phyloP scores from a whole-genome alignment of 116 monocot genomes.

The Phalaenopsis hybrid region DNA sequence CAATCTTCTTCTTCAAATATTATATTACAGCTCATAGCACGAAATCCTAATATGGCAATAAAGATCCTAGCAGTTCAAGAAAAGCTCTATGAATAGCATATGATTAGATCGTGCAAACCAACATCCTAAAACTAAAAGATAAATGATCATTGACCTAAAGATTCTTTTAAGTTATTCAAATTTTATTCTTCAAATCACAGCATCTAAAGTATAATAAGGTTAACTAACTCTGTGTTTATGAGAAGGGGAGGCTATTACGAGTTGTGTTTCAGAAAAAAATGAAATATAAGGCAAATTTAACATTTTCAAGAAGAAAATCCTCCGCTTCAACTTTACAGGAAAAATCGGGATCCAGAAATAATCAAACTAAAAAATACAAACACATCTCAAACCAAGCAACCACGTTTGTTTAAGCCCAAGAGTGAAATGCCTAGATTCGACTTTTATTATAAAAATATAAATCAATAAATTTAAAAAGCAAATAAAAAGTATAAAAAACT shows the following conservation, averaged over 20 bases:
- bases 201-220: not conserved
- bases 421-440: not conserved
- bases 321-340: not conserved
- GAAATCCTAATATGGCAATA: not conserved
- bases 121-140: not conserved
- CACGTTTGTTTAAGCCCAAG: not conserved
- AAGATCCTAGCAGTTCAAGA: not conserved
- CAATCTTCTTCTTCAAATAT: not conserved
- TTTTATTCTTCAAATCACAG: not conserved
- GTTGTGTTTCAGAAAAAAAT: not conserved
- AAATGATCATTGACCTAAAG: not conserved
- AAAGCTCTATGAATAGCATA: not conserved
- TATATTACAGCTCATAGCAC: not conserved
- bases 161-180: not conserved
- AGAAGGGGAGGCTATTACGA: not conserved
- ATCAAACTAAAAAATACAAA: not conserved
- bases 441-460: not conserved
- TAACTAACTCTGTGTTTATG: not conserved
- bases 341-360: not conserved
- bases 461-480: not conserved
- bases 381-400: not conserved
- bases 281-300: not conserved
- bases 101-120: not conserved
- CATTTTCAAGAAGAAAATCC: not conserved
- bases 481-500: not conserved